Evolutionary conservation across 2,329 filamentous ascomycete genomes (phyloP), one percentile per base, ranked within the genome.

Genomic region (Dactylellina haptotyla): DNA sequence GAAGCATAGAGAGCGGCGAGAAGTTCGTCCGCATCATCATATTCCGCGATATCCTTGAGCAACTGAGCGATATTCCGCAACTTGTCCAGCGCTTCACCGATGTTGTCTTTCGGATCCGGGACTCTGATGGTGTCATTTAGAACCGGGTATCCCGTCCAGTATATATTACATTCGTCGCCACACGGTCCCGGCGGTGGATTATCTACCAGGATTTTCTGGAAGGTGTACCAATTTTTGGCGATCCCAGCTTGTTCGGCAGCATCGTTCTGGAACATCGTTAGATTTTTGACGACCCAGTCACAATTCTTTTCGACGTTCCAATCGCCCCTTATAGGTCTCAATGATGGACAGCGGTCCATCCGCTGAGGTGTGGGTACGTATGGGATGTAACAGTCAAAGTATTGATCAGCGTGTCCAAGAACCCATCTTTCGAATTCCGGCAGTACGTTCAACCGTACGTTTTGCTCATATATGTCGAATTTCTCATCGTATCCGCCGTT

Each of bases 231-330:
- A 37, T 1, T 18, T 20, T 28, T n/a, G n/a, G 39, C 50, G 1
- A 65, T 26, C 14, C 62, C 62, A 4, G 23, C 51, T 25, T 57
- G 18, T 1, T 65, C 62, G 14, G 28, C 6, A 25, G 43, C 18
- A 48, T 65, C 62, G 5, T 57, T 57, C 6, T 28, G 4, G 18
- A 56, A 65, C 18, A 32, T 65, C 18, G 45, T 43, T 8, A 28
- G 20, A 5, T 51, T 25, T 26, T 54, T 18, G 20, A 45, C 32
- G 26, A 3, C 8, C 18, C 20, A n/a, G 32, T 50, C 46, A 18
- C 9, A 2, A n/a, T 12, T 2, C 10, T 20, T 3, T 2, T 32
- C 8, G 46, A 34, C 2, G 34, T 50, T 12, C 12, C 0, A 20
- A 54, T 34, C 23, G 10, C 1, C 12, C 39, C n/a, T 8, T 53